phyloP scores from a whole-genome alignment of 2,329 filamentous ascomycete species.

The Biscogniauxia mediterranea region DNA sequence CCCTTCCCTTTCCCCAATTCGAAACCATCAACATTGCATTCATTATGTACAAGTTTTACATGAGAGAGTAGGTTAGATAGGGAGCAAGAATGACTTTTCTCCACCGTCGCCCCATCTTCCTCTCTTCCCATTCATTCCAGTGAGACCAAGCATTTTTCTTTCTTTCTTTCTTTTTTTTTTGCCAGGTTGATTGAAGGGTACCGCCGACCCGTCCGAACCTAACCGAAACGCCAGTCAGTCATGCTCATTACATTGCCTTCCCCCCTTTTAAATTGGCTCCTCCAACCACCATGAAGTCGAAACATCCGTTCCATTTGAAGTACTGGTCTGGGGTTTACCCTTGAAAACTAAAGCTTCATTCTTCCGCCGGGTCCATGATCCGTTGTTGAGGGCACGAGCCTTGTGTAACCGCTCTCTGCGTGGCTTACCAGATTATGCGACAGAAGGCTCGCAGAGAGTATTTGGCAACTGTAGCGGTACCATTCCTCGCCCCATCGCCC shows the following conservation, averaged over 20 bases:
- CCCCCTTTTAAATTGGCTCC: conserved; percentile 1
- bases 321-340: not conserved
- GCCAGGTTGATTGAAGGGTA: not conserved
- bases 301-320: not conserved
- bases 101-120: not conserved
- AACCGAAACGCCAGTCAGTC: conserved; percentile 22
- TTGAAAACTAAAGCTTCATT: not conserved
- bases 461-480: not conserved
- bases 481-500: not conserved
- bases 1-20: not conserved
- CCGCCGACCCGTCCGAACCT: not conserved
- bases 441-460: not conserved
- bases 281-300: not conserved
- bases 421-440: not conserved
- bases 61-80: not conserved
- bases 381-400: not conserved
- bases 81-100: not conserved
- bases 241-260: conserved; percentile 9
- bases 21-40: not conserved
- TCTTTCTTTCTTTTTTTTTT: conserved; percentile 15
- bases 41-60: not conserved
- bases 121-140: not conserved
- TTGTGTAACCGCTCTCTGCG: not conserved
- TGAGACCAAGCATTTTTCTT: conserved; percentile 6
- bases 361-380: not conserved